A percentile compares a stretch with the other conserved stretches of the same genome.
Conservation (phyloP, 768 basidiomycete species). For the Lanmaoa pseudosensibilis region DNA sequence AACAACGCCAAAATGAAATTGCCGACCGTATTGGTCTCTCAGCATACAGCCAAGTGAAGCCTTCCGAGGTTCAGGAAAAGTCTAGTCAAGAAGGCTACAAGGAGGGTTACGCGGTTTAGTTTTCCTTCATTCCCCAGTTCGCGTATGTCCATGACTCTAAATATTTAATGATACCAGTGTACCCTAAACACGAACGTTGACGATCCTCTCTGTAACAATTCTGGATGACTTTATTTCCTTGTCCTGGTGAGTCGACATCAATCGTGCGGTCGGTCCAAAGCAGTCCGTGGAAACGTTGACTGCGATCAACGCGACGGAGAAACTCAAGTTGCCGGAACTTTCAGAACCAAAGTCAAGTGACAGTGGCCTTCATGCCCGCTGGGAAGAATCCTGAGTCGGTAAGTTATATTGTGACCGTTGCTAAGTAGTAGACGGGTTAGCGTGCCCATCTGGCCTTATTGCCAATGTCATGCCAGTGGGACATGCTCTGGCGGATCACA, state of each 20-base stretch:
- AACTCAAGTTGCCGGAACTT: background rate
- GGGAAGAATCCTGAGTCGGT: background rate
- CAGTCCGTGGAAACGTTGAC: background rate
- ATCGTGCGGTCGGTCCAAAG: background rate
- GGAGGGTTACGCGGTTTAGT: background rate
- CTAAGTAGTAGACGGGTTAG: background rate
- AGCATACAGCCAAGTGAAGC: slow-evolving; percentile 24
- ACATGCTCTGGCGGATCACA: background rate
- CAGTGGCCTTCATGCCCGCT: background rate
- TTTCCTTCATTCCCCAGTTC: background rate
- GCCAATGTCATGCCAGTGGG: background rate
- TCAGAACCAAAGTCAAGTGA: background rate
- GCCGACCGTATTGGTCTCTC: slow-evolving; percentile 64
- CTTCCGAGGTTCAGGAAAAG: slow-evolving; percentile 17
- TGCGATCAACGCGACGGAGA: background rate
- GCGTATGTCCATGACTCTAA: background rate
- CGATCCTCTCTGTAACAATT: background rate
- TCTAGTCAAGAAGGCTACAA: slow-evolving; percentile 16
- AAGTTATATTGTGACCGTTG: background rate
- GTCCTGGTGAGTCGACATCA: too few species aligned
- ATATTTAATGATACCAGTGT: background rate
- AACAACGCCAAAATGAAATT: slow-evolving; percentile 48
- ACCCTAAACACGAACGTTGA: background rate
- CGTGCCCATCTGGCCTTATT: too few species aligned
- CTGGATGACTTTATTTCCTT: too few species aligned